Percentiles rank a stretch among this genome's conserved stretches.
Conservation (phyloP, 352 stramenopile genomes). For the Phytophthora pinifolia region DNA sequence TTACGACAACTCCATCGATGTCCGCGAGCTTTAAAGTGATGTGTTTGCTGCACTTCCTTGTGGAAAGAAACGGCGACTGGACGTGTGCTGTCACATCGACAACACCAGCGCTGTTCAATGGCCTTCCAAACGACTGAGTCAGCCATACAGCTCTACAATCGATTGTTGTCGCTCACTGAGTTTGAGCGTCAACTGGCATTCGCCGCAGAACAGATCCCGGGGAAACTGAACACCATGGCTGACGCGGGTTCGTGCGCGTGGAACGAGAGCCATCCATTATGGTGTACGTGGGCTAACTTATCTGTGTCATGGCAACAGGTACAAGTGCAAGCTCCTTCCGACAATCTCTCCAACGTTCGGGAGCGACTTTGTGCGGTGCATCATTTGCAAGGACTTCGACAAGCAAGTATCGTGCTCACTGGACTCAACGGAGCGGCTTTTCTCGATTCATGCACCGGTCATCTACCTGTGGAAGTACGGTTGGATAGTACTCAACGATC, state of each 20-base stretch:
- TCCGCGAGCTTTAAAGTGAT: constrained; percentile 18
- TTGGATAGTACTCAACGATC: constrained; percentile 21
- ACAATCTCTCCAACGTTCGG: constrained; percentile 23
- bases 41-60: constrained; percentile 14
- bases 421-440: constrained; percentile 18
- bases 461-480: constrained; percentile 25
- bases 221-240: constrained; percentile 13
- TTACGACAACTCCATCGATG: constrained; percentile 15
- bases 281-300: constrained; percentile 18
- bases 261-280: not conserved
- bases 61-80: not conserved
- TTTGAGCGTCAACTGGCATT: constrained; percentile 11
- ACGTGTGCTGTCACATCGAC: constrained; percentile 20
- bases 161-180: constrained; percentile 21
- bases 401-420: constrained; percentile 11
- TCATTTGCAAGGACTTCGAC: constrained; percentile 15
- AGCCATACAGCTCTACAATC: constrained; percentile 8
- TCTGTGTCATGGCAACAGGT: constrained; percentile 16
- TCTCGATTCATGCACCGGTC: constrained; percentile 9
- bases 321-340: constrained; percentile 5
- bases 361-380: constrained; percentile 6
- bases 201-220: constrained; percentile 24
- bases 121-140: not conserved
- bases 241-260: constrained; percentile 18
- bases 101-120: constrained; percentile 21